Evolutionary conservation across 768 basidiomycete genomes (phyloP).

Genomic region (Cyclocybe aegerita): DNA sequence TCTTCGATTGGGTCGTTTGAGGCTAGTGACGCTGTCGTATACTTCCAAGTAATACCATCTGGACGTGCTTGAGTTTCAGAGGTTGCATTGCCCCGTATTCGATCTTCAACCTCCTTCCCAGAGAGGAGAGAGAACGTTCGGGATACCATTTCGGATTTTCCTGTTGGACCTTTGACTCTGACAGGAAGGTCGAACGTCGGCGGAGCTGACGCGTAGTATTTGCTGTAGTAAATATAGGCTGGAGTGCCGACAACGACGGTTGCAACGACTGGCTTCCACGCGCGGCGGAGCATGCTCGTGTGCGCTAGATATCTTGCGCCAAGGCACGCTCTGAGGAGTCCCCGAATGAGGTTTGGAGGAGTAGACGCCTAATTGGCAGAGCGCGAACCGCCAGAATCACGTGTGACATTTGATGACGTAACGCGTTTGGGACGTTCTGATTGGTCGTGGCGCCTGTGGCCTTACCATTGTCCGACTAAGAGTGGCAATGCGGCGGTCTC

Average conservation of each 20-base stretch:
- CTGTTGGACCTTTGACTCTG: constrained; percentile 54
- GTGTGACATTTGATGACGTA: no score
- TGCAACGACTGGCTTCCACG: constrained; percentile 68
- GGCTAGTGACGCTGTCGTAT: constrained; percentile 74
- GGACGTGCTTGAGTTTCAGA: constrained; percentile 46
- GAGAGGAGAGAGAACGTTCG: constrained; percentile 58
- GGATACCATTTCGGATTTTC: constrained; percentile 53
- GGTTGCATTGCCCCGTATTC: constrained; percentile 54
- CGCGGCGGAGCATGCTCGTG: constrained; percentile 61
- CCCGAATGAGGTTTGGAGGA: no score
- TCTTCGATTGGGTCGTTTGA: constrained; percentile 95
- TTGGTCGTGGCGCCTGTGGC: no score
- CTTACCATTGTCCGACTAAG: no score
- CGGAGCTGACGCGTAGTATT: constrained; percentile 34
- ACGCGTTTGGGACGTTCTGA: no score
- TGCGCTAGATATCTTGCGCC: no score
- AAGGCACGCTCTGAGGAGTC: no score
- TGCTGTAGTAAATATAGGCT: constrained; percentile 56
- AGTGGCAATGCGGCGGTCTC: no score
- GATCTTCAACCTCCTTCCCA: constrained; percentile 51
- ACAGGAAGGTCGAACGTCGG: constrained; percentile 63
- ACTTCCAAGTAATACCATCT: constrained; percentile 65
- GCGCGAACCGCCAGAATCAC: no score
- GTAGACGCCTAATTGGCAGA: no score
- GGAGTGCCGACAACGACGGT: constrained; percentile 56